Conservation (phyloP, 1,139 yeast species). For the Groenewaldozyma auringiensis region DNA sequence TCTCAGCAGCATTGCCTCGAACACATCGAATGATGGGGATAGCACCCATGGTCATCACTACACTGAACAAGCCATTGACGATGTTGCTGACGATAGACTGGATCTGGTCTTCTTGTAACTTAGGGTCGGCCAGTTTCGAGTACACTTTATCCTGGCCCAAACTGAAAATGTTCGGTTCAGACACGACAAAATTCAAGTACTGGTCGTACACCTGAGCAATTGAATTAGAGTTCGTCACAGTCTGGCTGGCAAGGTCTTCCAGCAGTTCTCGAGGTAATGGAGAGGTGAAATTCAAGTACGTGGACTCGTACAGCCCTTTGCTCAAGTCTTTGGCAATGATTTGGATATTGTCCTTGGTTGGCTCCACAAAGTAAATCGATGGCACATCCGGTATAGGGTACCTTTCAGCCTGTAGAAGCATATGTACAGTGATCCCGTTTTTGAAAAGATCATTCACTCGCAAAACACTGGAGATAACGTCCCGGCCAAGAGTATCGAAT, state of each 20-base stretch:
- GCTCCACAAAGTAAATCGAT: constrained; percentile 84
- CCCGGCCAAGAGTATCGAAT: constrained; percentile 72
- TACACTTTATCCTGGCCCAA: constrained; percentile 63
- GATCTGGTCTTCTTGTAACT: constrained; percentile 66
- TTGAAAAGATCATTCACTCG: constrained; percentile 83
- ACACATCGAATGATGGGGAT: constrained; percentile 90
- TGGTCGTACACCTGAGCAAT: constrained; percentile 90
- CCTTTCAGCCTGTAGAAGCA: constrained; percentile 60
- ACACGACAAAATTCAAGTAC: constrained; percentile 81
- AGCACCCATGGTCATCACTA: constrained; percentile 66
- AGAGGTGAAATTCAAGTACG: constrained; percentile 80
- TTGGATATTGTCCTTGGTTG: constrained; percentile 67
- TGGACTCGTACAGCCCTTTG: constrained; percentile 66
- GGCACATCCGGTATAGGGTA: constrained; percentile 89
- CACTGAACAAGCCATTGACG: constrained; percentile 73
- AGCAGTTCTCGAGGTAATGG: constrained; percentile 66
- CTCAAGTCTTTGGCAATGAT: constrained; percentile 64
- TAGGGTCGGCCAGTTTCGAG: constrained; percentile 59
- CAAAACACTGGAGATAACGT: constrained; percentile 78
- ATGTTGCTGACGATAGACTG: constrained; percentile 59
- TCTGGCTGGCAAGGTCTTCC: constrained; percentile 83
- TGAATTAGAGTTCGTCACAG: constrained; percentile 56
- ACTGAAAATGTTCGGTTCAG: constrained; percentile 86
- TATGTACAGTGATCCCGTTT: constrained; percentile 86
- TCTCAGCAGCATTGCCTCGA: constrained; percentile 90